Evolutionary conservation across 306 rosid genomes (phyloP), one percentile per base, ranked within the genome.

Genomic region (Rosa rugosa): DNA sequence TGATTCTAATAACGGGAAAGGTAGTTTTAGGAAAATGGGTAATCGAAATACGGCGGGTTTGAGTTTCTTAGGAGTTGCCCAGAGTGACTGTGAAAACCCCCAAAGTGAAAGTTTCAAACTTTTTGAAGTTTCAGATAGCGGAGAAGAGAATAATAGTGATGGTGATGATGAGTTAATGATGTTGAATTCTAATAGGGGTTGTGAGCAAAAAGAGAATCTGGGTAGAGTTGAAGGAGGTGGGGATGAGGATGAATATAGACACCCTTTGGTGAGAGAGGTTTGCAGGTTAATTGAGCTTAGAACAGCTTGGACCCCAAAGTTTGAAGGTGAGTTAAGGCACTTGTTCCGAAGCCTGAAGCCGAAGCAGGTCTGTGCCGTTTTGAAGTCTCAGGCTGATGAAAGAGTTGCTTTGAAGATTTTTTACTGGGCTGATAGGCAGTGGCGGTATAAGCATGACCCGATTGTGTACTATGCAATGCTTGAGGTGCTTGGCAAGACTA

Each of bases 351-450:
- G 97, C 83, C 91, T 94, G 64, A 92, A 85, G 69, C 97, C 95
- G 11, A 86, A 74, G 50, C 97, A 91, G 75, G 91, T 94, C 73
- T 94, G 95, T 77, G 95, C 92, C 36, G 89, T 94, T 84, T 78
- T 94, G 86, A 86, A 79, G 73, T 89, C 93, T 75, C 94, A 87
- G 76, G 84, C 41, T 0, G 97, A 92, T 75, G 97, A 94, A 49
- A 84, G 97, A 41, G 78, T 88, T 80, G 95, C 99, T 81, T 85
- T 94, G 90, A 78, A 67, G 3, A 88, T 91, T 71, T 94, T 92
- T 81, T 91, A 91, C 59, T 92, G 97, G 99, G 97, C 92, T 31
- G 97, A 94, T 84, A 78, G 93, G 80, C 90, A 89, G 71, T 92
- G 99, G 99, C 87, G 97, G 56, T 91, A 92, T 47, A 82, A 85